Percentiles rank a stretch among this genome's conserved stretches.
These are phyloP conservation scores for Parietaria judaica DNA, from an alignment of 306 rosid species.

Conservation along the genomic window DNA sequence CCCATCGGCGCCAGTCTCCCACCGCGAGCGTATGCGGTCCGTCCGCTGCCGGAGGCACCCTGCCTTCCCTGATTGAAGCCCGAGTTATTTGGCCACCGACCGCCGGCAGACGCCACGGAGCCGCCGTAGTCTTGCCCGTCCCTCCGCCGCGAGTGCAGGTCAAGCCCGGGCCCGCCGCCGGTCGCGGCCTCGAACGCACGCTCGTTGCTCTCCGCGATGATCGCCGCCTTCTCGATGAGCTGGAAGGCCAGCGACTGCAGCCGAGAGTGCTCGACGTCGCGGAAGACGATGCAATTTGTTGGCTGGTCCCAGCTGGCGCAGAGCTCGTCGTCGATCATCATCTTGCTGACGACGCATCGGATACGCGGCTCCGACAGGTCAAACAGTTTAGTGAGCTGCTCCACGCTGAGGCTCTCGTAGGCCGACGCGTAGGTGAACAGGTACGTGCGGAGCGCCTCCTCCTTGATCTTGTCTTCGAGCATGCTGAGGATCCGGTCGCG, in stretches of 20 bases:
- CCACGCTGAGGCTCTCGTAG: conserved; percentile 64
- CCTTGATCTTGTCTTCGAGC: conserved; percentile 79
- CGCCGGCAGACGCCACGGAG: not conserved
- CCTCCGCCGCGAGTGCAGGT: not conserved
- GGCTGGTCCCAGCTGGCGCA: conserved; percentile 54
- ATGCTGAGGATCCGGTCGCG: conserved; percentile 53
- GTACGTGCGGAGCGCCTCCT: conserved; percentile 88
- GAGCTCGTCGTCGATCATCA: conserved; percentile 95
- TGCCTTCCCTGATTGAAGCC: not conserved
- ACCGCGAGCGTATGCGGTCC: not conserved
- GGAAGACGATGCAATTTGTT: conserved; percentile 32
- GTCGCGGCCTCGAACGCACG: not conserved
- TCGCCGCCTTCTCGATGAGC: not conserved
- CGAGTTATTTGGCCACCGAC: not conserved
- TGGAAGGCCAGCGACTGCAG: not conserved
- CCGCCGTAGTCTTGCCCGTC: not conserved
- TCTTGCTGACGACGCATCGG: conserved; percentile 73
- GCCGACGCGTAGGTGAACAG: conserved; percentile 77
- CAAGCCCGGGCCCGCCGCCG: not conserved
- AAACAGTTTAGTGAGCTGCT: conserved; percentile 64
- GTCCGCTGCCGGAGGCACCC: not conserved
- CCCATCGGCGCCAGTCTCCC: too few relatives aligned
- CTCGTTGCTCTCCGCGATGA: not conserved
- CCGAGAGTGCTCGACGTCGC: not conserved
- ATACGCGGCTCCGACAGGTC: conserved; percentile 51